Base-by-base conservation (phyloP, 139 green algal species). In the Chlamydomonas sp. region DNA sequence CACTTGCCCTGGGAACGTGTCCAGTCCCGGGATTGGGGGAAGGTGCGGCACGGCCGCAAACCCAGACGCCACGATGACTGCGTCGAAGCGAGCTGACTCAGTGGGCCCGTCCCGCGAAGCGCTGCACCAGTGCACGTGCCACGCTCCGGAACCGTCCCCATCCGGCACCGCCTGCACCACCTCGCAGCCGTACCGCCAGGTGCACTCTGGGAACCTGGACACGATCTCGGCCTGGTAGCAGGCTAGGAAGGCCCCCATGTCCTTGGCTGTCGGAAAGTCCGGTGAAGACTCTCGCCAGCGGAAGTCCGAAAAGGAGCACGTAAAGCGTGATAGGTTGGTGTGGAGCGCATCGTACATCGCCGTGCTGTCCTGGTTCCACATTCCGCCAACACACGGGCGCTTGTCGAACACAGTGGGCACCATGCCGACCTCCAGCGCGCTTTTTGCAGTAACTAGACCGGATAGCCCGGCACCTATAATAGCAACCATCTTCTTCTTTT, bases 281-380 rank as follows among this genome's bases (percentile, higher is more conserved):
- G 80, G 68, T 0, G 68, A 5, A 4, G 9, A 9, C 5, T 60
- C 4, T 1, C 68, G 80, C 80, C 80, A 86, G 59, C 68, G 80
- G 59, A 86, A 86, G 80, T 86, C 80, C 6, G 80, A 86, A 68
- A 86, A 86, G 68, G 16, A 31, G 16, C 80, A 86, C 7, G 68
- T 71, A 58, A 64, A 79, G 57, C 80, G 68, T 0, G 68, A 79
- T 0, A 86, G 18, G 68, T 85, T 85, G 5, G 80, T 85, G 18
- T 69, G 80, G 9, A 86, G 69, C 16, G 80, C 49, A 6, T 64
- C 67, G 66, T 85, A 85, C 17, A 15, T 77, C 9, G 64, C 49
- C 31, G 66, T 18, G 3, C 15, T 3, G 66, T 76, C 80, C 31
- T 49, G 31, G 67, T 16, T 15, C 80, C 80, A 85, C 80, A 85